Base-by-base conservation (phyloP, 805 yeast species). In the Candida railenensis region DNA sequence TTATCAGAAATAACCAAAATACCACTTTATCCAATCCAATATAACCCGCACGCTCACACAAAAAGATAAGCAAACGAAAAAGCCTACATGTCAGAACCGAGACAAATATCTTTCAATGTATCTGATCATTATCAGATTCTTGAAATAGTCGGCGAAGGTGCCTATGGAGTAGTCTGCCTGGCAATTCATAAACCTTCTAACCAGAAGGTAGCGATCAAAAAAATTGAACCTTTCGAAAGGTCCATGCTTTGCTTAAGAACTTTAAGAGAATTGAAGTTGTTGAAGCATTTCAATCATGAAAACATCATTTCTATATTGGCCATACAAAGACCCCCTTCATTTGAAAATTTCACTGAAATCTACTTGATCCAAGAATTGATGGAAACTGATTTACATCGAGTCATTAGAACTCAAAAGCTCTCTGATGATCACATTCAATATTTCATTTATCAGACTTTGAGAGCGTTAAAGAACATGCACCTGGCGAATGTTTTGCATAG, bases 381-480 rank as follows among this genome's bases (percentile, higher is more conserved):
- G 94, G 94, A 88, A 61, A 88, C 96, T 0, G 96, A 88, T 63
- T 69, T 88, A 52, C 94, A 87, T 63, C 75, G 89, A 41, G 94
- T 88, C 22, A 88, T 88, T 37, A 71, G 87, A 36, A 82, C 94
- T 1, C 98, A 92, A 66, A 79, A 79, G 46, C 73, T 92, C 44
- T 81, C 88, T 18, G 98, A 92, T 65, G 96, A 90, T 65, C 98
- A 92, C 65, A 84, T 91, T 56, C 98, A 92, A 64, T 90, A 90
- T 65, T 92, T 92, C 62, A 80, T 88, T 18, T 92, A 92, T 67
- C 98, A 92, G 67, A 89, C 95, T 0, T 70, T 92, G 49, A 74
- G 97, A 43, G 98, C 96, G 1, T 72, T 92, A 48, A 92, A 92
- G 64, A 89, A 94, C 20, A 75, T 92, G 62, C 98, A 92, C 63